Percentiles rank a stretch among this genome's conserved stretches.
These are phyloP conservation scores for Penicillium rolfsii DNA, from an alignment of 2,329 filamentous ascomycete genomes.

Conservation along the genomic window DNA sequence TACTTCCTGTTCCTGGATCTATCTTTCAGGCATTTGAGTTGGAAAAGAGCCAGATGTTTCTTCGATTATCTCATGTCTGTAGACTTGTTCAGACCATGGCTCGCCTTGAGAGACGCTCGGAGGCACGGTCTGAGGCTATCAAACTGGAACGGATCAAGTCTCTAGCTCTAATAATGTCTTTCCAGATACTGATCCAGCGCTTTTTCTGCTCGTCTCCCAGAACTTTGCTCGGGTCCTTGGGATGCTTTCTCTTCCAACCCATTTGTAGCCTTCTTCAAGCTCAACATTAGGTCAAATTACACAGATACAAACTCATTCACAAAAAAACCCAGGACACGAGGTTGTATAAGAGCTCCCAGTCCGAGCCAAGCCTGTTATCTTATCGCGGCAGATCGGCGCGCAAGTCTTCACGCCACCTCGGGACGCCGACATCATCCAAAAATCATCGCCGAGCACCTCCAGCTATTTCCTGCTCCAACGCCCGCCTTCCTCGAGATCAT, in stretches of 20 bases:
- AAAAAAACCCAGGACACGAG: not conserved
- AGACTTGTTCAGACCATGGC: too few species aligned
- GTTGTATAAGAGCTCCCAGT: not conserved
- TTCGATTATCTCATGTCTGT: not conserved
- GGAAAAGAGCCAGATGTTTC: not conserved
- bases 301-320: not conserved
- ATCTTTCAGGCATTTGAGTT: not conserved
- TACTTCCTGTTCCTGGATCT: not conserved
- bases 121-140: not conserved
- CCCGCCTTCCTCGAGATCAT: not conserved
- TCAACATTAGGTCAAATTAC: not conserved
- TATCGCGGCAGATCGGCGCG: constrained; percentile 25
- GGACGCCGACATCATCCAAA: constrained; percentile 19
- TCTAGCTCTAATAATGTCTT: not conserved
- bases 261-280: not conserved
- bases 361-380: constrained; percentile 12
- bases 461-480: constrained; percentile 1
- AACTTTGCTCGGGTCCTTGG: not conserved
- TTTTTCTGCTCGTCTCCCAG: not conserved
- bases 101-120: not conserved
- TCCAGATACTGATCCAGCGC: not conserved
- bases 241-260: not conserved
- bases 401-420: constrained; percentile 26
- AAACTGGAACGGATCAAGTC: not conserved
- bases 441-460: constrained; percentile 8